Evolutionary conservation across 768 basidiomycete genomes (phyloP).

Genomic region (Naganishia friedmannii): DNA sequence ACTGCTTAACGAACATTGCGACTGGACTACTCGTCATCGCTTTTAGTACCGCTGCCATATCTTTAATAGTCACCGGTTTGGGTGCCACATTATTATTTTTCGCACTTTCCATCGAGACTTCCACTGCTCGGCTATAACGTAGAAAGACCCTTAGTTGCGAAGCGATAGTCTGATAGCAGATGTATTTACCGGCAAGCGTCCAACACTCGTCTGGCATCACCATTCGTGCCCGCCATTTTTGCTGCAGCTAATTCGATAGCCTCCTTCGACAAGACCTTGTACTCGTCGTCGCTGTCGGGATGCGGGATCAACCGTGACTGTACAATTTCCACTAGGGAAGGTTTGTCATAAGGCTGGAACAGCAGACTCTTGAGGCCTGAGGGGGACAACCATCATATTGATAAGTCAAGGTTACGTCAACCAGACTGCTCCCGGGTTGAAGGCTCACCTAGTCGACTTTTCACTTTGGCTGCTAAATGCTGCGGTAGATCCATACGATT

Average conservation of each 20-base stretch:
- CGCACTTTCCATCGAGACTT: slow-evolving; percentile 59
- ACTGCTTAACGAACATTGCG: slow-evolving; percentile 73
- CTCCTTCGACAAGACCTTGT: slow-evolving; percentile 61
- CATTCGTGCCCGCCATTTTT: slow-evolving; percentile 75
- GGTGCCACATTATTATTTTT: slow-evolving; percentile 53
- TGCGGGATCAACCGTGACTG: slow-evolving; percentile 68
- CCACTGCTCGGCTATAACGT: slow-evolving; percentile 68
- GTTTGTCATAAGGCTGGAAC: slow-evolving; percentile 75
- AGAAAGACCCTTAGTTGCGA: not conserved
- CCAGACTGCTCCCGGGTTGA: not conserved
- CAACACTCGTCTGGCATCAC: slow-evolving; percentile 86
- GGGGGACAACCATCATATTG: not conserved
- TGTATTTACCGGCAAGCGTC: slow-evolving; percentile 77
- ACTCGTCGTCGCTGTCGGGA: slow-evolving; percentile 53
- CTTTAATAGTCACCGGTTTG: slow-evolving; percentile 62
- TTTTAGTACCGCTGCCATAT: slow-evolving; percentile 74
- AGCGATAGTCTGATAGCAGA: not conserved
- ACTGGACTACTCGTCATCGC: slow-evolving; percentile 89
- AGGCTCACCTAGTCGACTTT: slow-evolving; percentile 77
- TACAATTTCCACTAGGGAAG: slow-evolving; percentile 79
- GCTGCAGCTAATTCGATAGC: slow-evolving; percentile 82
- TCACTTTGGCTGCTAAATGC: slow-evolving; percentile 84
- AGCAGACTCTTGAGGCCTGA: slow-evolving; percentile 48
- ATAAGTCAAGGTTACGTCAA: not conserved
- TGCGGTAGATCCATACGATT: slow-evolving; percentile 99